Conservation (phyloP, 352 stramenopile genomes). For the Globisporangium echinulatum region DNA sequence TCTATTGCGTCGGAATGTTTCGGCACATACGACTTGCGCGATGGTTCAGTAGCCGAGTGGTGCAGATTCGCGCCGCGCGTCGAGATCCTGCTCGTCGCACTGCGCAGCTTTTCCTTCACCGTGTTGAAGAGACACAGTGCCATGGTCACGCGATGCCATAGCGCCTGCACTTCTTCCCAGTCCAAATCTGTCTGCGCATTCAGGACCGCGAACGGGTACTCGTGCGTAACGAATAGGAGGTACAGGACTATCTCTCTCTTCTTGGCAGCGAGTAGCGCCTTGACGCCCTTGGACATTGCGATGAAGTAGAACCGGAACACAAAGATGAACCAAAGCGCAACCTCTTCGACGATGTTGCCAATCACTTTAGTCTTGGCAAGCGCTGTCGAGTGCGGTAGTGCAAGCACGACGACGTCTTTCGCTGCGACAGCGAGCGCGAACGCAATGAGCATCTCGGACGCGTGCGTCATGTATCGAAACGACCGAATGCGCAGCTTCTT, state of each 20-base stretch:
- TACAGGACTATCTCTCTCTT: conserved; percentile 26
- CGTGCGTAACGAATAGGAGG: neutral
- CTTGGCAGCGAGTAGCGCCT: neutral
- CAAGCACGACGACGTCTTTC: too few relatives aligned
- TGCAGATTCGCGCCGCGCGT: neutral
- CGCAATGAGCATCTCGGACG: too few relatives aligned
- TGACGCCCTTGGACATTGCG: conserved; percentile 13
- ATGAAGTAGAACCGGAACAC: conserved; percentile 30
- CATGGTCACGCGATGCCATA: conserved; percentile 31
- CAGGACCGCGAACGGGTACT: neutral
- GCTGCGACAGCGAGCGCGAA: neutral
- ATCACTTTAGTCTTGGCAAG: conserved; percentile 15
- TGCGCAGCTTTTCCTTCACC: too few relatives aligned
- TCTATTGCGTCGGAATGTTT: too few relatives aligned
- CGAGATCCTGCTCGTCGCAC: neutral
- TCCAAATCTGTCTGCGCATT: conserved; percentile 15
- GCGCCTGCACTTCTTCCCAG: conserved; percentile 32
- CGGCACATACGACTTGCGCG: too few relatives aligned
- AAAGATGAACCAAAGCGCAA: conserved; percentile 26
- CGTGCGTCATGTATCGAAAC: too few relatives aligned
- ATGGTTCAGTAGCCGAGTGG: too few relatives aligned
- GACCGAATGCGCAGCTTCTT: too few relatives aligned
- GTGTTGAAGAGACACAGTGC: conserved; percentile 15
- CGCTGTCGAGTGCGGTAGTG: conserved; percentile 6
- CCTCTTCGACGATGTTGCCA: conserved; percentile 20